Evolutionary conservation across 2,329 filamentous ascomycete genomes (phyloP), one percentile per base, ranked within the genome.

Genomic region (Coniochaeta ligniaria): DNA sequence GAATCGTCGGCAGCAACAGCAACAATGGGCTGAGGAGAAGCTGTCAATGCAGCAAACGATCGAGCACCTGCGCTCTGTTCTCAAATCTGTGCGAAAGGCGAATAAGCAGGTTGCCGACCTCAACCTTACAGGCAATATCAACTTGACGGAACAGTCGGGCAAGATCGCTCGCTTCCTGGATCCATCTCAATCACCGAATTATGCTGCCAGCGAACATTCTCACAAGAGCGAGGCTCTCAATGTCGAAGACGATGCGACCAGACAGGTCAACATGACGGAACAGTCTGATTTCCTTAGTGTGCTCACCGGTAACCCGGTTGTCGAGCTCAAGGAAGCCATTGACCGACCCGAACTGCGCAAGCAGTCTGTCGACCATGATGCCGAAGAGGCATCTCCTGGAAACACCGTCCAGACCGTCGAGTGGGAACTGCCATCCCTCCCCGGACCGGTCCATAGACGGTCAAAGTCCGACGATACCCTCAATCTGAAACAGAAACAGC

Each of bases 171-270:
- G 73, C 57, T 69, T 71, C 59, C 62, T 70, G 47, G 72, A 74
- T 60, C 65, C 73, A 20, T 64, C 62, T 20, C 59, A 60, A 33
- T 58, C 54, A 36, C 55, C 58, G 59, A 68, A 68, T 63, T 60
- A 66, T 47, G 63, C 66, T 36, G 62, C 65, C 28, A 72, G 66
- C 54, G 73, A 75, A 63, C 65, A 68, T 54, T 73, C 73, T 55
- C 69, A 69, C 65, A 74, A 70, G 65, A 75, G 67, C 68, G 69
- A 65, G 55, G 70, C 69, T 57, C 66, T 72, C 63, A 68, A 71
- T 50, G 66, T 71, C 41, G 71, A 75, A 57, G 73, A 75, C 11
- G 73, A 75, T 61, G 73, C 69, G 31, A 75, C 73, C 11, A 70
- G 68, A 54, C 71, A 75, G 61, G 67, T 75, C 52, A 66, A 75